Evolutionary conservation across 73 alveolate genomes (phyloP).

Genomic region (Symbiodinium pilosum): DNA sequence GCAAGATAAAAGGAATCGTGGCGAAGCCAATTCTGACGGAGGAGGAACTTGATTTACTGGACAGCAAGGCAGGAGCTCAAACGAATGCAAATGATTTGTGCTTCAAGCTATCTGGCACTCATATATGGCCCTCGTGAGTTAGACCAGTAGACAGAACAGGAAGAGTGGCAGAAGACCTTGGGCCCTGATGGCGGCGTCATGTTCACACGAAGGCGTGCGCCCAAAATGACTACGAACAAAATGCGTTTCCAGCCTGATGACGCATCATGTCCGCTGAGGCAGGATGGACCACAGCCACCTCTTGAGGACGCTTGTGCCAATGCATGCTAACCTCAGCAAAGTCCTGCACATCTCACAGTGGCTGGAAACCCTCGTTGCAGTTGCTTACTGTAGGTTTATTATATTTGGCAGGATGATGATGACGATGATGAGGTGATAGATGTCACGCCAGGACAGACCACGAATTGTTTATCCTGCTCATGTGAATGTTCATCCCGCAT

Average conservation of each 20-base stretch:
- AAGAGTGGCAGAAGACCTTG: slow-evolving; percentile 55
- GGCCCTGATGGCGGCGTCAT: slow-evolving; percentile 59
- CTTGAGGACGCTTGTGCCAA: no score
- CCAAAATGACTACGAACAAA: no score
- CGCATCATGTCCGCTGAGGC: neutral
- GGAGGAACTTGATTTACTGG: slow-evolving; percentile 68
- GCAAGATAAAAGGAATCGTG: slow-evolving; percentile 62
- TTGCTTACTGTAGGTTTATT: no score
- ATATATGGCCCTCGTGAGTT: no score
- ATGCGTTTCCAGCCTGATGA: no score
- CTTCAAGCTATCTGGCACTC: no score
- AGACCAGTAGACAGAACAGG: neutral
- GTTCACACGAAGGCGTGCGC: slow-evolving; percentile 56
- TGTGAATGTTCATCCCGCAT: no score
- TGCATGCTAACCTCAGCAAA: no score
- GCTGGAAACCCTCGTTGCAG: no score
- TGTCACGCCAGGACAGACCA: slow-evolving; percentile 49
- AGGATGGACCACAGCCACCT: slow-evolving; percentile 13
- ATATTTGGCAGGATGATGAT: slow-evolving; percentile 48
- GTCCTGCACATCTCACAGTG: no score
- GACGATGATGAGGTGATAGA: slow-evolving; percentile 79
- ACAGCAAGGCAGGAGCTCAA: slow-evolving; percentile 30
- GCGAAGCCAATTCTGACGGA: slow-evolving; percentile 63
- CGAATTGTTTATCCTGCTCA: no score
- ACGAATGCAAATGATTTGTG: neutral